Base-by-base conservation (phyloP, 208 protist genomes). In the Acanthamoeba lenticulata region DNA sequence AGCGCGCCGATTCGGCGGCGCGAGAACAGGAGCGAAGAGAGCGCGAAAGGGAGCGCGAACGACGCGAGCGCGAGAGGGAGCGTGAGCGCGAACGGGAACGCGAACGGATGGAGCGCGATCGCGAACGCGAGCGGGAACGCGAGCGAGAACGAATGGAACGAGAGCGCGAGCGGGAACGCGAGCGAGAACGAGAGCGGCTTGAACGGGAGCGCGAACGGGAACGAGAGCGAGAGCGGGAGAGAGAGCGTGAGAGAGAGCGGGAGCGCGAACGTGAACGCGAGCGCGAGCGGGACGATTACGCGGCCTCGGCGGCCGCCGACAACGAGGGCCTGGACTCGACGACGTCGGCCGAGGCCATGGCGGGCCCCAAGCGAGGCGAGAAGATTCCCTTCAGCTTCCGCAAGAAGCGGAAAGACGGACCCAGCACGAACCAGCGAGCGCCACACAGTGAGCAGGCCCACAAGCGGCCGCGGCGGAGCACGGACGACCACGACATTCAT, bases 301-400 rank as follows among this genome's bases (percentile, higher is more conserved):
- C 9, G 47, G 15, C 5, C 47, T 19, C 15, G 47, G 15, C 9
- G 15, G 47, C 5, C 47, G 47, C 47, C 47, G 47, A 52, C 9
- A 15, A 52, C 47, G 47, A 52, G 9, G 47, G 5, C 27, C 60
- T 69, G 27, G 19, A 27, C 27, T 5, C 60, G 6, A 34, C 60
- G 9, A 69, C 60, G 27, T 7, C 6, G 29, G 52, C 21, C 11
- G 52, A 60, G 11, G 21, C 52, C 21, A 27, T 4, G 6, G 60
- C 29, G 60, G 60, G 60, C 6, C 19, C 24, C 27, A 69, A 69
- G 60, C 60, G 60, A 6, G 60, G 60, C 9, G 60, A 69, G 60
- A 69, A 69, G 60, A 27, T 69, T n/a, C 6, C 60, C 60, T 69
- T 69, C 60, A 69, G 60, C 60, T 69, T 69, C 60, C 60, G 60